Evolutionary conservation across 2,329 filamentous ascomycete genomes (phyloP), one percentile per base, ranked within the genome.

Genomic region (Malbranchea cinnamomea): DNA sequence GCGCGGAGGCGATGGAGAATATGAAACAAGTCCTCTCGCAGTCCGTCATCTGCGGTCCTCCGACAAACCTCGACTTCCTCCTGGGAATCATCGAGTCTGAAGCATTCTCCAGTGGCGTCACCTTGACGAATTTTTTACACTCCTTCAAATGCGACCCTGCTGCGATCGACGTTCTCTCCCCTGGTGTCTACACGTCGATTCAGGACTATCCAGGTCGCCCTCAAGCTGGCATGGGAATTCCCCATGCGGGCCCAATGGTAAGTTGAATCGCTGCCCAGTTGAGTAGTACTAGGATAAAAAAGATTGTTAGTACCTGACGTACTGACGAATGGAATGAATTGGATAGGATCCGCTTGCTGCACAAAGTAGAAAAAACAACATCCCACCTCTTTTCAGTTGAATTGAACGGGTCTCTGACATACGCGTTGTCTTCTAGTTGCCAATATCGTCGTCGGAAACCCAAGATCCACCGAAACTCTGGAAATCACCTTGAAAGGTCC

Each of bases 401-500:
- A n/a, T n/a, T n/a, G n/a, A n/a, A n/a, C n/a, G n/a, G n/a, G n/a
- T 7, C 23, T 7, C 23, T 26, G 23, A 26, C 8, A 26, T 9
- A 13, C 7, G 7, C 23, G 7, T 7, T 13, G 12, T 9, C 65
- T 68, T 26, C 62, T 63, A 14, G 56, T 73, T 16, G 71, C 67
- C 2, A 78, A 77, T 37, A 52, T 65, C 12, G 54, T 77, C 1
- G 70, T 68, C 0, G 70, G 69, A 0, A 76, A 77, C 31, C 39
- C 57, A 0, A 43, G 54, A 1, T 59, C 56, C 0, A 59, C 50
- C 3, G 72, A 73, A 44, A 60, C 58, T 0, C 47, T 78, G 0
- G 72, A 78, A 39, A 68, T 74, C 15, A 75, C 71, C 0, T 41
- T 74, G 10, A 63, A 57, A 9, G 72, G 72, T 0, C 71, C 72